These are phyloP conservation scores for Leishmania tarentolae DNA, from an alignment of 208 protist species.

Conservation along the genomic window DNA sequence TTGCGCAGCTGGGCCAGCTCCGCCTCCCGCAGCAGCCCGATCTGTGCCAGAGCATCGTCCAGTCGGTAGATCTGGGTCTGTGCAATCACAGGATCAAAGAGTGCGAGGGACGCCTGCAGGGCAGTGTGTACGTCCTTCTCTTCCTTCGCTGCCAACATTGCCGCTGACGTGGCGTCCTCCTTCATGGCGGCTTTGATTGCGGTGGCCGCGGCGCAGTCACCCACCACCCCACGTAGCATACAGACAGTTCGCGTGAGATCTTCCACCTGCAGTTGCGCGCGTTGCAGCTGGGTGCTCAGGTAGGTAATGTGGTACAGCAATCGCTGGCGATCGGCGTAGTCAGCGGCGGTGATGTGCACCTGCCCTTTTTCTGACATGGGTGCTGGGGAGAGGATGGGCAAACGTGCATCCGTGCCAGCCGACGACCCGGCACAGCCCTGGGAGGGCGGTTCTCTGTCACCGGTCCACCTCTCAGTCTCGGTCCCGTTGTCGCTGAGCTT, in stretches of 20 bases:
- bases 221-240: slow-evolving; percentile 37
- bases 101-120: slow-evolving; percentile 41
- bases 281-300: slow-evolving; percentile 79
- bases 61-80: slow-evolving; percentile 81
- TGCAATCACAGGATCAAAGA: slow-evolving; percentile 83
- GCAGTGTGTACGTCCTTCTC: slow-evolving; percentile 43
- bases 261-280: slow-evolving; percentile 70
- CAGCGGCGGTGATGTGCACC: slow-evolving; percentile 53
- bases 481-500: slow-evolving; percentile 10
- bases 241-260: slow-evolving; percentile 53
- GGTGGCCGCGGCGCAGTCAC: neutral
- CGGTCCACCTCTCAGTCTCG: neutral
- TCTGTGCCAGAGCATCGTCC: slow-evolving; percentile 81
- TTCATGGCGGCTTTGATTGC: slow-evolving; percentile 13
- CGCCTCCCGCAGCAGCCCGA: slow-evolving; percentile 76
- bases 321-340: slow-evolving; percentile 79
- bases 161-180: slow-evolving; percentile 35
- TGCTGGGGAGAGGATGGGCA: neutral
- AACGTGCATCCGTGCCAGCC: neutral
- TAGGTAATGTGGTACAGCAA: slow-evolving; percentile 90
- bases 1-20: slow-evolving; percentile 48
- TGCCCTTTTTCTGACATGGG: neutral
- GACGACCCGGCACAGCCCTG: neutral
- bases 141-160: slow-evolving; percentile 43
- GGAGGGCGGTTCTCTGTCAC: neutral